Conservation (phyloP, 768 basidiomycete species). For the Coprinopsis strossmayeri region DNA sequence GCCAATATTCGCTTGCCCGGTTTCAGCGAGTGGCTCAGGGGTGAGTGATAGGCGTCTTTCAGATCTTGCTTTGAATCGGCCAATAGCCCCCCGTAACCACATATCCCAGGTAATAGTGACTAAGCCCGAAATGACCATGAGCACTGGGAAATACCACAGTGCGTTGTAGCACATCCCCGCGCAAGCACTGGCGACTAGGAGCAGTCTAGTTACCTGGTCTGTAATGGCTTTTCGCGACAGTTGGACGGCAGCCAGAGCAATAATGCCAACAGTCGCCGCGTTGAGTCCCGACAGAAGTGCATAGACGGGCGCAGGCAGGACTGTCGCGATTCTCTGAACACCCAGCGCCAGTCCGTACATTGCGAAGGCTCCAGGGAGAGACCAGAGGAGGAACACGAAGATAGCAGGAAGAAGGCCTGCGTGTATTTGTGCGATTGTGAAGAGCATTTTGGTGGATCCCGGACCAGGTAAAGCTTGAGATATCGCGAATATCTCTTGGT, state of each 20-base stretch:
- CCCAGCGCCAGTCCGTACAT: conserved; percentile 42
- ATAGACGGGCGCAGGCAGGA: conserved; percentile 39
- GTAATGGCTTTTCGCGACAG: conserved; percentile 39
- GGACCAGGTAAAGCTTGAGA: conserved; percentile 44
- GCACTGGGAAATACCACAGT: conserved; percentile 44
- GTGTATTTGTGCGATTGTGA: conserved; percentile 36
- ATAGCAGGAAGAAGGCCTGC: conserved; percentile 35
- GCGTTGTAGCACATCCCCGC: conserved; percentile 46
- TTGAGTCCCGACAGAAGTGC: conserved; percentile 48
- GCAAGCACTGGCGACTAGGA: conserved; percentile 35
- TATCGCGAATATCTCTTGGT: conserved; percentile 42
- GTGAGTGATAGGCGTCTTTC: conserved; percentile 2
- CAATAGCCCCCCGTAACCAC: conserved; percentile 15
- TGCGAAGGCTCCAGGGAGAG: conserved; percentile 39
- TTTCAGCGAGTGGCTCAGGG: conserved; percentile 4
- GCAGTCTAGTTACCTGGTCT: conserved; percentile 33
- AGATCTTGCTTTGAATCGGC: conserved; percentile 12
- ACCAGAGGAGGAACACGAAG: conserved; percentile 36
- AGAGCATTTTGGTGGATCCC: conserved; percentile 41
- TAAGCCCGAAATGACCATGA: conserved; percentile 35
- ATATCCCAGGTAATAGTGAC: conserved; percentile 35
- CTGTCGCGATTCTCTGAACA: conserved; percentile 32
- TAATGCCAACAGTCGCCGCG: conserved; percentile 46
- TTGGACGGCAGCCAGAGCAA: conserved; percentile 45
- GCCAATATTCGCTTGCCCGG: not conserved